phyloP scores from a whole-genome alignment of 768 basidiomycete genomes.

The Lactarius sp. region DNA sequence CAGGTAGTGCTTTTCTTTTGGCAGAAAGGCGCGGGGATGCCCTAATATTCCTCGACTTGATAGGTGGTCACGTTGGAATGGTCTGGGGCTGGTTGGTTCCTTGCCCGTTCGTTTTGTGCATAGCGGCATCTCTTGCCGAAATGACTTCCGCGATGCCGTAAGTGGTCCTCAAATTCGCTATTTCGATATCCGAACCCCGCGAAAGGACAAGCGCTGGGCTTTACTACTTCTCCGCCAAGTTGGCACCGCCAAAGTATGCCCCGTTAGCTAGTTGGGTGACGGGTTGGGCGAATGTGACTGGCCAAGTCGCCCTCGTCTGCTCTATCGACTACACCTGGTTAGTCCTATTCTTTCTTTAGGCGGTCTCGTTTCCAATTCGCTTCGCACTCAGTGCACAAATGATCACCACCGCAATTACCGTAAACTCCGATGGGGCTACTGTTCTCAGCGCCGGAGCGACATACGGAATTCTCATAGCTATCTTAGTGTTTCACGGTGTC shows the following conservation, averaged over 20 bases:
- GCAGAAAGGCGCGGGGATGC: background rate
- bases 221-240: slow-evolving; percentile 73
- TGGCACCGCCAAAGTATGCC: slow-evolving; percentile 58
- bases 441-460: slow-evolving; percentile 56
- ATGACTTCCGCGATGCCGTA: slow-evolving; percentile 73
- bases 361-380: background rate
- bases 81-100: slow-evolving; percentile 77
- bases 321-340: slow-evolving; percentile 70
- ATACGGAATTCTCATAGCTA: slow-evolving; percentile 60
- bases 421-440: slow-evolving; percentile 49
- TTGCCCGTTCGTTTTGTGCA: slow-evolving; percentile 57
- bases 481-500: slow-evolving; percentile 61
- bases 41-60: background rate
- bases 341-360: slow-evolving; percentile 17
- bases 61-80: slow-evolving; percentile 74
- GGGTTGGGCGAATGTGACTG: slow-evolving; percentile 72
- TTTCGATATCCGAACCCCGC: background rate
- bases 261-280: slow-evolving; percentile 64
- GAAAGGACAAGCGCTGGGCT: slow-evolving; percentile 69
- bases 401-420: slow-evolving; percentile 67
- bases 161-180: background rate
- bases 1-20: slow-evolving; percentile 39
- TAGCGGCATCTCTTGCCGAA: slow-evolving; percentile 71
- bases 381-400: slow-evolving; percentile 53
- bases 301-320: slow-evolving; percentile 64